Conservation (phyloP, 1,284 basidiomycete species). For the Cutaneotrichosporon cavernicola region DNA sequence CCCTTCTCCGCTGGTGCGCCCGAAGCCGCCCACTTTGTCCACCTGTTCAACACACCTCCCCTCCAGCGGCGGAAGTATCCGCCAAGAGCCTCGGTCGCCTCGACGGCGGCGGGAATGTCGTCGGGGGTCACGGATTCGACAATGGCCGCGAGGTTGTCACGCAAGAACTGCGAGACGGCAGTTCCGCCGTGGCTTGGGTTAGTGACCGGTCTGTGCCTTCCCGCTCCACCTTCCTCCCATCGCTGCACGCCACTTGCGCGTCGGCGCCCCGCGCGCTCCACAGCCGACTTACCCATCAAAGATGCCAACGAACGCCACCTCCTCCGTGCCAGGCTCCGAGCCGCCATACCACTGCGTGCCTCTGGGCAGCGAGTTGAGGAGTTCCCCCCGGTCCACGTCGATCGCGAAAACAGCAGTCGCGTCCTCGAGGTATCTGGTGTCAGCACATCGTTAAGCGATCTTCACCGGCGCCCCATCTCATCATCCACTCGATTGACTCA, state of each 20-base stretch:
- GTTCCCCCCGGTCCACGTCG: constrained; percentile 69
- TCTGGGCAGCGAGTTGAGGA: constrained; percentile 65
- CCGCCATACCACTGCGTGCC: constrained; percentile 66
- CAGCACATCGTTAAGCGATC: background rate
- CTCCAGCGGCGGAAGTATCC: constrained; percentile 86
- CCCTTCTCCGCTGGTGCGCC: constrained; percentile 10
- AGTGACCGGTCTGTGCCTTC: background rate
- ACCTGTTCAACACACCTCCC: constrained; percentile 65
- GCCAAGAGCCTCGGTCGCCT: constrained; percentile 65
- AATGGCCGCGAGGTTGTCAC: constrained; percentile 72
- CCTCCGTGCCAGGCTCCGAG: constrained; percentile 59
- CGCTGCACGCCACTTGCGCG: background rate
- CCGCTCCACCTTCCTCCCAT: background rate
- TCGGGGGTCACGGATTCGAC: constrained; percentile 71
- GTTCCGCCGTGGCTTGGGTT: constrained; percentile 70
- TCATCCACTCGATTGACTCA: constrained; percentile 44
- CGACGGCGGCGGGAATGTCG: constrained; percentile 69
- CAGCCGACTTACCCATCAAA: constrained; percentile 73
- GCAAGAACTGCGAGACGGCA: constrained; percentile 70
- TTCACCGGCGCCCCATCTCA: background rate
- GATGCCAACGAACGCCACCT: constrained; percentile 79
- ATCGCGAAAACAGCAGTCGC: constrained; percentile 73
- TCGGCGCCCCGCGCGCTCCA: background rate
- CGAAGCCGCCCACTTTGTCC: constrained; percentile 31
- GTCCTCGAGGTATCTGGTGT: constrained; percentile 71